Conservation (phyloP, 2,329 filamentous ascomycete species). For the Pestalotiopsis sp. region DNA sequence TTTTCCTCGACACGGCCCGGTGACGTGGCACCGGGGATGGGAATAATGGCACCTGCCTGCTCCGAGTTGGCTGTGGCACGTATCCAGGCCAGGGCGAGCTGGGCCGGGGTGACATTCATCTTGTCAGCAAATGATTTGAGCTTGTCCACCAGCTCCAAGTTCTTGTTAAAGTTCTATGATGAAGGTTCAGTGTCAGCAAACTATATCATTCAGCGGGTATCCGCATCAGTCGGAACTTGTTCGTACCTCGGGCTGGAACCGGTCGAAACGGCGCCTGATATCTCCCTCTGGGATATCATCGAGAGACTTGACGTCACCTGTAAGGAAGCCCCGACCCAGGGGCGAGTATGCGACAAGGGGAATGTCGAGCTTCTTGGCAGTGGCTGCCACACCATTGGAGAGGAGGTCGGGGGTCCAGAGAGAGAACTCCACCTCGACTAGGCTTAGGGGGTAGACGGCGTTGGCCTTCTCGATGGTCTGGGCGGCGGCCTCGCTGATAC, state of each 20-base stretch:
- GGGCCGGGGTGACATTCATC: slow-evolving; percentile 57
- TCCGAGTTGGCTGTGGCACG: slow-evolving; percentile 26
- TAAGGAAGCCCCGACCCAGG: slow-evolving; percentile 60
- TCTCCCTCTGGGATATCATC: slow-evolving; percentile 52
- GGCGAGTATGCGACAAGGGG: slow-evolving; percentile 61
- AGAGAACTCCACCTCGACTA: slow-evolving; percentile 49
- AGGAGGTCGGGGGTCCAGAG: slow-evolving; percentile 45
- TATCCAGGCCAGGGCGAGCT: slow-evolving; percentile 67
- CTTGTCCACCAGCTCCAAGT: slow-evolving; percentile 54
- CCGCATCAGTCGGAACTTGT: neutral
- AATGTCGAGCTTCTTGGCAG: slow-evolving; percentile 52
- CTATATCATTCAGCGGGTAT: neutral
- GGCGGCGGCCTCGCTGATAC: slow-evolving; percentile 44
- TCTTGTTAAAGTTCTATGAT: slow-evolving; percentile 53
- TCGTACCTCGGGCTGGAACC: slow-evolving; percentile 45
- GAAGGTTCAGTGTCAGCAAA: neutral
- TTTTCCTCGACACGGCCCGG: slow-evolving; percentile 34
- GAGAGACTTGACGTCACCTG: slow-evolving; percentile 47
- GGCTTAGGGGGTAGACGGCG: slow-evolving; percentile 38
- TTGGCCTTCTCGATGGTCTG: slow-evolving; percentile 41
- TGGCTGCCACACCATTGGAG: slow-evolving; percentile 34
- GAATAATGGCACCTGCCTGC: slow-evolving; percentile 44
- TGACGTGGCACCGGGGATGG: slow-evolving; percentile 36
- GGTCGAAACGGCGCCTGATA: slow-evolving; percentile 47
- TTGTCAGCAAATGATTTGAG: slow-evolving; percentile 51